Base-by-base conservation (phyloP, 768 basidiomycete species). In the Pleurotus platypus region DNA sequence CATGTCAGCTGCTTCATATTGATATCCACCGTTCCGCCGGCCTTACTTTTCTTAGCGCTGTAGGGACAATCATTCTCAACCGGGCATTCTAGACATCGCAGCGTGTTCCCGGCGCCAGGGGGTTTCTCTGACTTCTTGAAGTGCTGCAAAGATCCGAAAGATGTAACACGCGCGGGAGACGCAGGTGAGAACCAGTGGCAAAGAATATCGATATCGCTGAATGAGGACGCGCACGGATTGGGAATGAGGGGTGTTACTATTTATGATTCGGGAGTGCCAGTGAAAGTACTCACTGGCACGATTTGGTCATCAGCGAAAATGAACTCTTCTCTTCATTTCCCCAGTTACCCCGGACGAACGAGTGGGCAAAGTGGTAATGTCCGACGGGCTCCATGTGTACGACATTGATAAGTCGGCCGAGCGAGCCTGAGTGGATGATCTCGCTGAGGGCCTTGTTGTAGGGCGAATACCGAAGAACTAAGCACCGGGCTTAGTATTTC, bases 311-410 rank as follows among this genome's bases (percentile, higher is more conserved):
- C 51, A 95, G 79, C 12, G 88, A 84, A 69, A 94, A 94, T 20
- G 85, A 87, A 62, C 89, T 88, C 5, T 78, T 72, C 2, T 73
- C 70, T 66, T 94, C 89, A 22, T 75, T 82, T 2, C 75, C 69
- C 93, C 93, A 95, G 66, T 87, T 86, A 26, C 82, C 93, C 35
- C 93, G 82, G 27, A 95, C 93, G 64, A 84, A 95, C 0, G 90
- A 92, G 69, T 95, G 93, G 1, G 92, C 89, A 70, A 94, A 94
- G 69, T 94, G 93, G 64, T 79, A 91, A 65, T 91, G 86, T 4
- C 90, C 92, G 0, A 93, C 84, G 0, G 93, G 93, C 64, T 95
- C 93, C 55, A 94, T 73, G 57, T 93, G 92, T 18, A 90, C 88
- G 9, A 84, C 79, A 60, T 95, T 95, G 65, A 95, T 77, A 26